phyloP scores from a whole-genome alignment of 164 flowering plant genomes.

The Umbellularia californica region DNA sequence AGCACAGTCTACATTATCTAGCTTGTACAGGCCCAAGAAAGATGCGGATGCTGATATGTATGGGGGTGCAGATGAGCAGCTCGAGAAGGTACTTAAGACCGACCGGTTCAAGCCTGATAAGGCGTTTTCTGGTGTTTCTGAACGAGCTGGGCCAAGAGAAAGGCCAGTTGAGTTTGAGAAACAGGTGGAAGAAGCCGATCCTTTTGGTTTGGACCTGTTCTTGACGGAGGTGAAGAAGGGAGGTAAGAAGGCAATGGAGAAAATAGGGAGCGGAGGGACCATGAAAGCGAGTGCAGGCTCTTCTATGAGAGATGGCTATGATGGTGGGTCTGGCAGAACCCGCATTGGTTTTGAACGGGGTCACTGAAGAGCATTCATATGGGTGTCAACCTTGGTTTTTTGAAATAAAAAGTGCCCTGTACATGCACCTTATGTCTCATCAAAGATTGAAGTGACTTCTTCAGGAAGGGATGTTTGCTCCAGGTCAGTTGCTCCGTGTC shows the following conservation, averaged over 20 bases:
- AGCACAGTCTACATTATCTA: slow-evolving; percentile 67
- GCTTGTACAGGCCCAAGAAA: slow-evolving; percentile 77
- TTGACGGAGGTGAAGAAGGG: slow-evolving; percentile 86
- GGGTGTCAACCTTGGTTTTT: background rate
- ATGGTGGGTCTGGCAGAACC: slow-evolving; percentile 67
- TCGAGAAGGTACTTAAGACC: slow-evolving; percentile 78
- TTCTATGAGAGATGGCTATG: slow-evolving; percentile 64
- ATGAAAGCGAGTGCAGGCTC: slow-evolving; percentile 88
- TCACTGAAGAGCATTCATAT: slow-evolving; percentile 1
- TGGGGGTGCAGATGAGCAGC: slow-evolving; percentile 92
- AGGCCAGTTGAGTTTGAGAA: slow-evolving; percentile 81
- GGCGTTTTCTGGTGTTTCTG: slow-evolving; percentile 67
- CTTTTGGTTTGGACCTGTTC: slow-evolving; percentile 87
- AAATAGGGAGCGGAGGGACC: slow-evolving; percentile 77
- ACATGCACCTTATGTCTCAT: no score
- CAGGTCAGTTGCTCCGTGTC: no score
- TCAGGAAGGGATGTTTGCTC: no score
- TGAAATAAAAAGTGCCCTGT: no score
- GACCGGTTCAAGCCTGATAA: slow-evolving; percentile 85
- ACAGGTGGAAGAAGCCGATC: slow-evolving; percentile 84
- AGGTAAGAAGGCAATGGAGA: slow-evolving; percentile 76
- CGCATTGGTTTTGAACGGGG: slow-evolving; percentile 33
- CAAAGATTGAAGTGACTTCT: no score
- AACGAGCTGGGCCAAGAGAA: slow-evolving; percentile 68
- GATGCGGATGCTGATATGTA: slow-evolving; percentile 73